Base-by-base conservation (phyloP, 805 yeast species). In the Candida boleticola region DNA sequence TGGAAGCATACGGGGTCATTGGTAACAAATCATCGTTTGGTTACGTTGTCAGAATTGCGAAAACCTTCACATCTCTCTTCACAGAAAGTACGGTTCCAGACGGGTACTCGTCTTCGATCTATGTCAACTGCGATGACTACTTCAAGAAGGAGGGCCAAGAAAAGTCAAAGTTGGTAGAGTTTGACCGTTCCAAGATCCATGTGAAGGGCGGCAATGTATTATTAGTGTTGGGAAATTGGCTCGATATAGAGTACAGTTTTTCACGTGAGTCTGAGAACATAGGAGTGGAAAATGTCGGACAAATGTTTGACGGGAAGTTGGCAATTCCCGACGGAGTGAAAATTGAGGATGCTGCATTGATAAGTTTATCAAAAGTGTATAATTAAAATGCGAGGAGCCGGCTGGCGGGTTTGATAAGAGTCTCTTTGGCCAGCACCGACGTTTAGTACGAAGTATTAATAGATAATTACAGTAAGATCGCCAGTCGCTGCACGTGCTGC, bases 51-150 rank as follows among this genome's bases (percentile, higher is more conserved):
- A 68, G 97, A 43, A 64, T 83, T 9, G 87, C 85, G 2, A 68
- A 71, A 40, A 55, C 67, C 4, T 80, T 89, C 53, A 75, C 80
- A 32, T 66, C 80, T 4, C 60, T 89, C 0, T 89, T 87, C 61
- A 82, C 93, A 13, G 86, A 85, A 53, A 73, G 85, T 36, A 68
- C 82, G 2, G 73, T 71, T 43, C 74, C 79, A 2, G 62, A 64
- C 2, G 96, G 96, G 0, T 89, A 89, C 58, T 71, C 83, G 0
- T 79, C 77, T 50, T 74, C 89, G 2, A 56, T 84, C 1, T 85
- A 76, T 62, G 76, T 82, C 20, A 78, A 81, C 44, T 73, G 88
- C 53, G 89, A 88, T 22, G 86, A 83, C 45, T 85, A 74, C 56
- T 80, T 73, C 54, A 57, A 55, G 26, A 61, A 70, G 35, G 57